Conservation (phyloP, 139 green algal genomes). For the Chlamydomonas incerta region DNA sequence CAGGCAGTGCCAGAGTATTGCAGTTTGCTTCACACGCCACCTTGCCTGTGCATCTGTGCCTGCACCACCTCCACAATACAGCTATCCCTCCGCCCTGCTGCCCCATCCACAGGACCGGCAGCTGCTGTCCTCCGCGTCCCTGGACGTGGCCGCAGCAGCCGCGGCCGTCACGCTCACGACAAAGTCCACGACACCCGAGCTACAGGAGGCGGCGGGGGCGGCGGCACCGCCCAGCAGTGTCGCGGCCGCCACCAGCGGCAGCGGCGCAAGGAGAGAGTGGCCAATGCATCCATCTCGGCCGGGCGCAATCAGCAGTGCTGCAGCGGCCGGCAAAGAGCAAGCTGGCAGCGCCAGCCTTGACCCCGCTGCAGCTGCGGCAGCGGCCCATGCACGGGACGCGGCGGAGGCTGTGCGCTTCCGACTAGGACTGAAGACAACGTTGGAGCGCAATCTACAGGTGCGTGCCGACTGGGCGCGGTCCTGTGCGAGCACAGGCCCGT, state of each 20-base stretch:
- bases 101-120: constrained; percentile 1
- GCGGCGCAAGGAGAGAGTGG: neutral
- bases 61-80: neutral
- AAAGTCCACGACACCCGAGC: neutral
- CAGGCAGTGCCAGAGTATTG: too few species aligned
- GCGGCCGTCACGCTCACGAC: constrained; percentile 1
- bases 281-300: neutral
- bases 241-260: neutral
- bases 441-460: constrained; percentile 14
- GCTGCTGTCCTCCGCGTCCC: neutral
- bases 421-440: constrained; percentile 14
- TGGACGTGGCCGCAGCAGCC: neutral
- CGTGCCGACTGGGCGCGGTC: neutral
- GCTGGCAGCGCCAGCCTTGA: neutral
- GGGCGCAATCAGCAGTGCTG: too few species aligned
- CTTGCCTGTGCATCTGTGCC: neutral
- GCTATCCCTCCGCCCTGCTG: too few species aligned
- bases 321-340: neutral
- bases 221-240: too few species aligned
- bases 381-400: constrained; percentile 1
- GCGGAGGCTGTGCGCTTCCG: constrained; percentile 28
- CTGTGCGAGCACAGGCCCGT: neutral
- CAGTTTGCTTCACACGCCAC: too few species aligned
- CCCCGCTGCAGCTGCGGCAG: neutral
- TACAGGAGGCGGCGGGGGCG: neutral